Evolutionary conservation across 345 rosid species (phyloP), one percentile per base, ranked within the genome.

Genomic region (Adansonia digitata): DNA sequence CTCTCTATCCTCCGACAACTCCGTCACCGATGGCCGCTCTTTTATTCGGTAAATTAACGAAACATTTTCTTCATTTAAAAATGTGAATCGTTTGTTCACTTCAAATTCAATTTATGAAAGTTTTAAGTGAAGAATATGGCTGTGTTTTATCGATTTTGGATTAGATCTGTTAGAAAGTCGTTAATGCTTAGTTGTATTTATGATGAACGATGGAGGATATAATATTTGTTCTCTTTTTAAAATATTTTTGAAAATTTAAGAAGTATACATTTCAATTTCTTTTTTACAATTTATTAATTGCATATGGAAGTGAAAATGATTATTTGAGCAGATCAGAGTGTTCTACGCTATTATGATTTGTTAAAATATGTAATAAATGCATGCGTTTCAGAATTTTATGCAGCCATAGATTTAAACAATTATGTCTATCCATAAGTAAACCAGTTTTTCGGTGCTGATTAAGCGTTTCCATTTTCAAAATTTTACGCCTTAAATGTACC

Each of bases 41-140:
- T 89, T 79, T 77, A 88, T 94, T 84, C 81, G 92, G 97, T 88
- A 81, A 20, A 5, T 63, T 48, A 31, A 29, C 12, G 17, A 18
- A 29, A 69, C 43, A 10, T 49, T 31, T 48, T 7, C 17, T 35
- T 49, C 3, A 7, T 46, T 40, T 1, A 18, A 14, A 48, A 31
- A 48, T 48, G 26, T 31, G 42, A 29, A 48, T 46, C 26, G 39
- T 29, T 7, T 67, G 0, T 26, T 45, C 1, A 7, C 7, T 43
- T 43, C 26, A 24, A 9, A 24, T 15, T 40, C 70, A 40, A 24
- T 18, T 20, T 34, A 51, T 29, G 12, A n/a, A 11, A n/a, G 68
- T 52, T 43, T 48, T 61, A 31, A 45, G 1, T 9, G 68, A 5
- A 24, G 70, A 74, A 31, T 49, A 40, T 48, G 26, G 0, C 34